Conservation (phyloP, 352 stramenopile species). For the Pythium insidiosum region DNA sequence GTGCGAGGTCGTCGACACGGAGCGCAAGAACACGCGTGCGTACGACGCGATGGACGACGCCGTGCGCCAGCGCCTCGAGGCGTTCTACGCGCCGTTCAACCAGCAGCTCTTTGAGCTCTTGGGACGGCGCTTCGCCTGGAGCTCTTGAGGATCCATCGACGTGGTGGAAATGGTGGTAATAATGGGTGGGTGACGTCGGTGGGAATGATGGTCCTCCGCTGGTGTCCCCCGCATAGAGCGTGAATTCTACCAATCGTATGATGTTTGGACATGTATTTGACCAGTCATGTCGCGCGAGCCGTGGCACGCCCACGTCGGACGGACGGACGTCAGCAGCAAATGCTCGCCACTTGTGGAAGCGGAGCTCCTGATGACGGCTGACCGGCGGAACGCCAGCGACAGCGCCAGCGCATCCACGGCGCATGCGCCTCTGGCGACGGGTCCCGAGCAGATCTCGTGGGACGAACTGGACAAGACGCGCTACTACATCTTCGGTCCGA, state of each 20-base stretch:
- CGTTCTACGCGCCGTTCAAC: constrained; percentile 71
- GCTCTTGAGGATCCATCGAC: too few relatives aligned
- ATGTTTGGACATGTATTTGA: too few relatives aligned
- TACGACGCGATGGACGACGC: constrained; percentile 35
- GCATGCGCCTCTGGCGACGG: constrained; percentile 6
- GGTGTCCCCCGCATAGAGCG: too few relatives aligned
- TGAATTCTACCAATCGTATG: too few relatives aligned
- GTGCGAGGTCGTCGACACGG: constrained; percentile 30
- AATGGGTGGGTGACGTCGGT: too few relatives aligned
- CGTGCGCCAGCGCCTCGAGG: constrained; percentile 24
- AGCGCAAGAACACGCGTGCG: constrained; percentile 56
- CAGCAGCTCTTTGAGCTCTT: constrained; percentile 49
- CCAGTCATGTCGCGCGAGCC: too few relatives aligned
- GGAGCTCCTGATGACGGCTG: too few relatives aligned
- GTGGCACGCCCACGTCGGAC: too few relatives aligned
- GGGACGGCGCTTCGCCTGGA: constrained; percentile 31
- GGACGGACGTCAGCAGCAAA: too few relatives aligned
- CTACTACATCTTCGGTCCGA: constrained; percentile 80
- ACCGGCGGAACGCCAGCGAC: neutral
- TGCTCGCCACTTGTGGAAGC: too few relatives aligned
- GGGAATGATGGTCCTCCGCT: too few relatives aligned
- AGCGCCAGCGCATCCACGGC: neutral
- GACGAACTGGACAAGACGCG: constrained; percentile 85
- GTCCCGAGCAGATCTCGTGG: constrained; percentile 81
- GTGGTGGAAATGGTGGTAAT: too few relatives aligned